phyloP scores from a whole-genome alignment of 495 filamentous ascomycete species.

The Echria macrotheca region DNA sequence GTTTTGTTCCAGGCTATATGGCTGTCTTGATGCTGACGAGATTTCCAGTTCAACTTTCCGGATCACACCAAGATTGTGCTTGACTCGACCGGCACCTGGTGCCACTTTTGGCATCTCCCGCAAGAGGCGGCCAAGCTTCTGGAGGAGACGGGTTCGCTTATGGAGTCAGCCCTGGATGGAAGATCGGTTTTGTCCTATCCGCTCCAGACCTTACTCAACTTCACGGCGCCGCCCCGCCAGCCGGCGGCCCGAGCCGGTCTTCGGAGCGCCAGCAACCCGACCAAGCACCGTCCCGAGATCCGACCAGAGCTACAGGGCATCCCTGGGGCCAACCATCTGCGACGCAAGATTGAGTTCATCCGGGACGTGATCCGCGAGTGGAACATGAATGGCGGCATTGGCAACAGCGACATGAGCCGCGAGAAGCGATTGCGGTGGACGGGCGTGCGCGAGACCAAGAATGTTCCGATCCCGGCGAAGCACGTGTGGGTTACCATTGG shows the following conservation, averaged over 20 bases:
- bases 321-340: constrained; percentile 71
- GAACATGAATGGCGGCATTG: constrained; percentile 66
- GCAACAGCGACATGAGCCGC: constrained; percentile 48
- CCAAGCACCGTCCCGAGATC: constrained; percentile 49
- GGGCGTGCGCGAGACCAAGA: constrained; percentile 58
- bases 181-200: constrained; percentile 56
- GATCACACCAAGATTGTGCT: constrained; percentile 93
- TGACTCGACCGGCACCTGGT: constrained; percentile 66
- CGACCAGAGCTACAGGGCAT: constrained; percentile 54
- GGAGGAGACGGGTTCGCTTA: constrained; percentile 54
- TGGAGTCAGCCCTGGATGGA: constrained; percentile 59
- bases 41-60: constrained; percentile 80
- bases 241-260: constrained; percentile 40
- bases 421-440: constrained; percentile 58
- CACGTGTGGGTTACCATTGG: constrained; percentile 83
- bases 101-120: constrained; percentile 81
- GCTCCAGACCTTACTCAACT: constrained; percentile 54
- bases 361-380: constrained; percentile 64
- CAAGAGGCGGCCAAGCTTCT: constrained; percentile 61
- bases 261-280: constrained; percentile 28
- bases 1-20: not conserved
- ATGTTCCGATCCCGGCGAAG: constrained; percentile 54
- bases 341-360: constrained; percentile 74
- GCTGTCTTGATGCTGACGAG: not conserved
- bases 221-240: constrained; percentile 35